Conservation (phyloP, 257 asterid species). For the Plantago ovata region DNA sequence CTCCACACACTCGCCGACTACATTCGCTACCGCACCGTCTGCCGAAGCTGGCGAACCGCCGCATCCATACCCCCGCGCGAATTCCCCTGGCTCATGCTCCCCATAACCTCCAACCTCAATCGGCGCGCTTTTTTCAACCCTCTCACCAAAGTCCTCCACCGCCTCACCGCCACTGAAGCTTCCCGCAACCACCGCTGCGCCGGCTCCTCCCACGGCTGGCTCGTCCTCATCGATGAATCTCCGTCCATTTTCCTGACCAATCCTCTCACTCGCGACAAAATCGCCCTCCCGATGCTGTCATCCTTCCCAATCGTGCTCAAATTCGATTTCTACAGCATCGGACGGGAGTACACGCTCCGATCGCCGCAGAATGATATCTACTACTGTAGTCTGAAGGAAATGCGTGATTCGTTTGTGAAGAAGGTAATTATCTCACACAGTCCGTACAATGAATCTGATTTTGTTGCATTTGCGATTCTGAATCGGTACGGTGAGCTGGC, state of each 20-base stretch:
- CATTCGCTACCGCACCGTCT: conserved; percentile 69
- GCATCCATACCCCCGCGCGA: conserved; percentile 46
- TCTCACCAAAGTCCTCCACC: conserved; percentile 30
- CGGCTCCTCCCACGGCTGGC: conserved; percentile 81
- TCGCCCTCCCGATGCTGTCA: conserved; percentile 58
- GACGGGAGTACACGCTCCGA: conserved; percentile 55
- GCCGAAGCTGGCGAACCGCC: conserved; percentile 51
- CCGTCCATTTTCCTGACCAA: conserved; percentile 60
- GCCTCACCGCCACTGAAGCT: conserved; percentile 61
- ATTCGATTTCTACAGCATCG: conserved; percentile 49
- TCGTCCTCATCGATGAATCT: conserved; percentile 62
- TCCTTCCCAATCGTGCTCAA: conserved; percentile 53
- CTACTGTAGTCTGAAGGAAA: conserved; percentile 39
- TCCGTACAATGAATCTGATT: conserved; percentile 33
- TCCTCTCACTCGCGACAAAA: conserved; percentile 57
- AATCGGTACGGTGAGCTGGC: conserved; percentile 46
- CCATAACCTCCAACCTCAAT: conserved; percentile 33
- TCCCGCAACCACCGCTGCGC: conserved; percentile 55
- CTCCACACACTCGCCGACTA: conserved; percentile 47
- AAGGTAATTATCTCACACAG: conserved; percentile 59
- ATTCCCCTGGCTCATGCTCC: conserved; percentile 90
- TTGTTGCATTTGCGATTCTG: conserved; percentile 51
- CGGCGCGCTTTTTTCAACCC: conserved; percentile 56
- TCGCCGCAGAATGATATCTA: conserved; percentile 30
- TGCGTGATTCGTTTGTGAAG: conserved; percentile 63